Percentiles rank a stretch among this genome's conserved stretches.
Evolutionary conservation across 495 filamentous ascomycete species (phyloP).

Genomic region (Neurospora tetrasperma): DNA sequence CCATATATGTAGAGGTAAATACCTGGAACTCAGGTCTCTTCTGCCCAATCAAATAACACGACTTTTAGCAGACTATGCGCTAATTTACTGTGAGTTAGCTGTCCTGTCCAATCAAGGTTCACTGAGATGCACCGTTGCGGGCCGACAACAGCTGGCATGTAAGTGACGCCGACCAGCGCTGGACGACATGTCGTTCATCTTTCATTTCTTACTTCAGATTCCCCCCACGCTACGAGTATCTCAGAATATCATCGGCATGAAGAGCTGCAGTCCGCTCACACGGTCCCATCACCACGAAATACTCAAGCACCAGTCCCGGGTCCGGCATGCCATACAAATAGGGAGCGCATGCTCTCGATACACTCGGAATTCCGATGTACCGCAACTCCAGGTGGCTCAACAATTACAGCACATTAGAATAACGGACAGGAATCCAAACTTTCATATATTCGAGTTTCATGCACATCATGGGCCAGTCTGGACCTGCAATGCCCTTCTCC

Average conservation of each 20-base stretch:
- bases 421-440: not conserved
- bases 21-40: not conserved
- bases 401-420: not conserved
- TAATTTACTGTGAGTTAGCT: not conserved
- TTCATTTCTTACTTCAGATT: not conserved
- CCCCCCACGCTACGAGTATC: not conserved
- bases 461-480: not conserved
- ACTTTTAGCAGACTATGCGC: not conserved
- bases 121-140: not conserved
- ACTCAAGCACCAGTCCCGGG: not conserved
- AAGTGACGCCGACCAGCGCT: not conserved
- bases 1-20: not conserved
- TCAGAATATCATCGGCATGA: not conserved
- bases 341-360: not conserved
- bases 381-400: not conserved
- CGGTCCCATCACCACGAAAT: not conserved
- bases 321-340: not conserved
- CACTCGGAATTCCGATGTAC: not conserved
- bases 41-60: not conserved
- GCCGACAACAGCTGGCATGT: not conserved
- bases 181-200: not conserved
- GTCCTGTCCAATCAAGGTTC: not conserved
- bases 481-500: not conserved
- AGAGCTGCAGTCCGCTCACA: not conserved
- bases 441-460: not conserved